phyloP scores from a whole-genome alignment of 768 basidiomycete species.

The Termitomyces sp. region DNA sequence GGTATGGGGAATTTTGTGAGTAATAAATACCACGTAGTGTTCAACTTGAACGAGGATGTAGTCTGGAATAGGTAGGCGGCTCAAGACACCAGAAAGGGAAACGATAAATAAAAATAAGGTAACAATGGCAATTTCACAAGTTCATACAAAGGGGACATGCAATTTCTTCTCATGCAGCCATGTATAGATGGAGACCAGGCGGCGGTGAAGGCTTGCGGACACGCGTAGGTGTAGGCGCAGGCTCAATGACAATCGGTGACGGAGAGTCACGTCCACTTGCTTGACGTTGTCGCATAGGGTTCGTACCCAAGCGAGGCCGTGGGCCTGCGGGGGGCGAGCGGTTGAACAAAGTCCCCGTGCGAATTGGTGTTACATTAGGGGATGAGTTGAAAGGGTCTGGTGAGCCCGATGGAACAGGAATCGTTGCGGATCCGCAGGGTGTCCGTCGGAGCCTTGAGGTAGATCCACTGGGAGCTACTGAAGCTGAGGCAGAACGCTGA shows the following conservation, averaged over 20 bases:
- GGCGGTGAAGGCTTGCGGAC: slow-evolving; percentile 3
- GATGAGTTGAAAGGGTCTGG: slow-evolving; percentile 9
- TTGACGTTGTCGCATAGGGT: slow-evolving; percentile 1
- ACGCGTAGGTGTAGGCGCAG: slow-evolving; percentile 7
- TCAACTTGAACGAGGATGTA: neutral
- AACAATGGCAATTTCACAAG: neutral
- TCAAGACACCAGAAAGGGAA: neutral
- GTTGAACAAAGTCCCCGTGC: slow-evolving; percentile 6
- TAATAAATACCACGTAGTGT: neutral
- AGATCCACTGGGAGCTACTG: neutral
- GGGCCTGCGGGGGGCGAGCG: slow-evolving; percentile 18
- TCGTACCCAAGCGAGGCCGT: slow-evolving; percentile 16
- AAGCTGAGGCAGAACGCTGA: neutral
- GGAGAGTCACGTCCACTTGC: slow-evolving; percentile 7
- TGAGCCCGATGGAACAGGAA: slow-evolving; percentile 6
- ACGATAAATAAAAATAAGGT: neutral
- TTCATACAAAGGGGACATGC: neutral
- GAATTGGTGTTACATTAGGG: slow-evolving; percentile 6
- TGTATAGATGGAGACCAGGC: neutral
- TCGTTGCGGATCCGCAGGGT: slow-evolving; percentile 2
- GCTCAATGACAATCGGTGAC: slow-evolving; percentile 10
- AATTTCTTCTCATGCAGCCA: neutral
- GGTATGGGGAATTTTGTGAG: neutral
- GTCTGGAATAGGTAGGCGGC: neutral
- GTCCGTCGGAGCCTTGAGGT: neutral